Evolutionary conservation across 2,329 filamentous ascomycete genomes (phyloP), one percentile per base, ranked within the genome.

Genomic region (Colletotrichum sp.): DNA sequence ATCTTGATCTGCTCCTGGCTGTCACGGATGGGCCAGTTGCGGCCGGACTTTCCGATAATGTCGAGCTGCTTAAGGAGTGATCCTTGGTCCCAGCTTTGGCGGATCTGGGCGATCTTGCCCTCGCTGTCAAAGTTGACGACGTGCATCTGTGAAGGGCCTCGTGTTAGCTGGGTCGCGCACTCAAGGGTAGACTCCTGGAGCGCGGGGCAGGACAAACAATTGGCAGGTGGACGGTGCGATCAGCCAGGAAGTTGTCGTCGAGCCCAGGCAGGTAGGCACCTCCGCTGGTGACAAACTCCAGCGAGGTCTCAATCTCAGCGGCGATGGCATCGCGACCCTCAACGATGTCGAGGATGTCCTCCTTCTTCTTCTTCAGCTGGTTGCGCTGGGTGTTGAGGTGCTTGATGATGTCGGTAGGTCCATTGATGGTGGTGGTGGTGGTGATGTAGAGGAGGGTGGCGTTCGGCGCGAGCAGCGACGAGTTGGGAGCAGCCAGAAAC

Each of bases 1-100:
- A 98, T 87, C 80, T 92, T 93, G 79, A 94, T 90, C 87, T 99
- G 96, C 70, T 98, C 96, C 80, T 92, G 92, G 82, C 93, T 94
- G 83, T 98, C 96, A 79, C 93, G 92, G 82, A 99, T 98, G 71
- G 97, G 97, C 97, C 97, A 99, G 86, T 97, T 98, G 84, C 94
- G 94, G 72, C 95, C 95, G 70, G 94, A 93, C 82, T 93, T 94
- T 81, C 97, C 96, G 84, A 99, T 99, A 72, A 98, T 93, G 77
- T 98, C 96, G 78, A 98, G 91, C 84, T 98, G 94, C 87, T 97
- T 99, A 79, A 99, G 91, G 55, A 99, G 91, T 70, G 95, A 94
- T 77, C 93, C 96, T 85, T 99, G 97, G 84, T 99, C 97, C 97
- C 97, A 99, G 84, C 94, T 95, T 79, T 96, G 92, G 80, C 96